Conservation (phyloP, 2,329 filamentous ascomycete genomes). For the Aspergillus fumigatiaffinis region DNA sequence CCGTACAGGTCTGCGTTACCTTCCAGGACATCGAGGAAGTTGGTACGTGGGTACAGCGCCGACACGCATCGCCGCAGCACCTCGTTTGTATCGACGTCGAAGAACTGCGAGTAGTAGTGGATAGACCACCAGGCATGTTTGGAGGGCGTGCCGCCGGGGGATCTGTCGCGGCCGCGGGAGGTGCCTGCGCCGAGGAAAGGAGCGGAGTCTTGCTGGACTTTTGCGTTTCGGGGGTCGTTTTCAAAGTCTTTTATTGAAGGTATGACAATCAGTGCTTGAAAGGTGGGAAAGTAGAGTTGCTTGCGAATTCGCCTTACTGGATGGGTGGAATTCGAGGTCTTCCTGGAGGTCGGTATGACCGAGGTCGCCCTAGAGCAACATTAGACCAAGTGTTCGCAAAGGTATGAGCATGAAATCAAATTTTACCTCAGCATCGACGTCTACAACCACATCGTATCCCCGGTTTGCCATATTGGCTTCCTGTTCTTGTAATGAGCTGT, state of each 20-base stretch:
- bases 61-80: conserved; percentile 83
- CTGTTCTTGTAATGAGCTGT: conserved; percentile 9
- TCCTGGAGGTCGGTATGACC: conserved; percentile 98
- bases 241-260: conserved; percentile 58
- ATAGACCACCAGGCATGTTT: conserved; percentile 93
- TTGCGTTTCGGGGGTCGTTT: conserved; percentile 51
- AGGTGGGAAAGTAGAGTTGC: neutral
- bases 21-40: conserved; percentile 95
- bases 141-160: conserved; percentile 44
- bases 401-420: neutral
- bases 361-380: conserved; percentile 71
- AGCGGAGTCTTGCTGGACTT: conserved; percentile 46
- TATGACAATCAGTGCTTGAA: neutral
- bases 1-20: conserved; percentile 96
- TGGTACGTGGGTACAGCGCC: conserved; percentile 83
- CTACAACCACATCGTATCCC: conserved; percentile 96
- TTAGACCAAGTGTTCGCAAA: conserved; percentile 9
- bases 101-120: conserved; percentile 95
- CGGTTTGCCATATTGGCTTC: conserved; percentile 65
- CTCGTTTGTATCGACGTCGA: conserved; percentile 92
- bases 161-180: conserved; percentile 39
- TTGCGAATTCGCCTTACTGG: conserved; percentile 49
- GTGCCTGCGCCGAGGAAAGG: conserved; percentile 46
- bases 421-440: conserved; percentile 87
- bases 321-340: conserved; percentile 98